Percentiles rank a stretch among this genome's conserved stretches.
These are phyloP conservation scores for Fusarium sp. DNA, from an alignment of 2,329 filamentous ascomycete species.

Conservation along the genomic window DNA sequence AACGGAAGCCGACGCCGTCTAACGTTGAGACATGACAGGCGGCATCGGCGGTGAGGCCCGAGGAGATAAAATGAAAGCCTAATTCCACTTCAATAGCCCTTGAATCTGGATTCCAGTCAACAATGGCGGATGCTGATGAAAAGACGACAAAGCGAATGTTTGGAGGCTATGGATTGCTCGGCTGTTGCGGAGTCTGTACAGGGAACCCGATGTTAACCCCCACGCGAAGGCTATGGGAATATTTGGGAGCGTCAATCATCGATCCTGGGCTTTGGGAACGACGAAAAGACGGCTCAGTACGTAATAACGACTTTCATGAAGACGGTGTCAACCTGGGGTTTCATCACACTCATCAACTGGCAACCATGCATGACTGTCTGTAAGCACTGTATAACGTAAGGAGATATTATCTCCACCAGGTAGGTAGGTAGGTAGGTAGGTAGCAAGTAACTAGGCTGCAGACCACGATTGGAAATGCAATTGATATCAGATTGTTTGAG, in stretches of 20 bases:
- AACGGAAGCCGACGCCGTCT: constrained; percentile 2
- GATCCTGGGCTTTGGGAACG: neutral
- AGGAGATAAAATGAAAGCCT: neutral
- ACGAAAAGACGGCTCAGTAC: neutral
- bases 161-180: neutral
- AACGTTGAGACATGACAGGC: neutral
- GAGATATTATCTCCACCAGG: neutral
- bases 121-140: neutral
- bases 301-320: neutral
- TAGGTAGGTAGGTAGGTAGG: neutral
- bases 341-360: neutral
- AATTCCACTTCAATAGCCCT: neutral
- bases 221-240: neutral
- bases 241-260: neutral
- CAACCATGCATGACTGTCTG: neutral
- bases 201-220: neutral
- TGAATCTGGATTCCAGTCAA: neutral
- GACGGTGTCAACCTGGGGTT: neutral
- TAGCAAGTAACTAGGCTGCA: neutral
- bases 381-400: neutral
- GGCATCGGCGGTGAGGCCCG: constrained; percentile 23
- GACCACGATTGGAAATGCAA: neutral
- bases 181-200: neutral
- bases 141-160: neutral
- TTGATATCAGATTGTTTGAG: neutral